These are phyloP conservation scores for Themeda triandra DNA, from an alignment of 176 grass and related monocot species.

Conservation along the genomic window DNA sequence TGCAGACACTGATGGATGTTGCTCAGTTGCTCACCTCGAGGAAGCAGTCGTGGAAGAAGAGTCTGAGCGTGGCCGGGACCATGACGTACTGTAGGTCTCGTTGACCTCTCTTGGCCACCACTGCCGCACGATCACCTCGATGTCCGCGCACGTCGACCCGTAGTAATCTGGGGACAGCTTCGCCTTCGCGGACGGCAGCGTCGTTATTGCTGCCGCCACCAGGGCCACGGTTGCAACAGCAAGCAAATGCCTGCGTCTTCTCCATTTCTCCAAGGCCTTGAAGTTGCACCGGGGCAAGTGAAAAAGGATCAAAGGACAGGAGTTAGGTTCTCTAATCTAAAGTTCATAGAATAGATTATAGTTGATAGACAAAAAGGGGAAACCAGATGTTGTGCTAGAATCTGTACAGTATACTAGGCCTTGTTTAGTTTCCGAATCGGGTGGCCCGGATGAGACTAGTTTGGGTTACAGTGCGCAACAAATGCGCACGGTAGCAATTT, in stretches of 20 bases:
- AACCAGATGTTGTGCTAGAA: no score
- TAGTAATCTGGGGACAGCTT: slow-evolving; percentile 42
- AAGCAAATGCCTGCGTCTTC: slow-evolving; percentile 6
- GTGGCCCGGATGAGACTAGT: no score
- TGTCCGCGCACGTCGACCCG: slow-evolving; percentile 44
- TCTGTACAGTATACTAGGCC: no score
- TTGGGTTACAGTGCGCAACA: no score
- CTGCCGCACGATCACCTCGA: slow-evolving; percentile 48
- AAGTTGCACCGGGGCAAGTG: rapidly evolving
- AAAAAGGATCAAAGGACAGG: no score
- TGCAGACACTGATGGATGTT: background rate
- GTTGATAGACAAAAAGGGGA: no score
- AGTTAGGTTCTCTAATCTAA: no score
- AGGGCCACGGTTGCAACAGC: background rate
- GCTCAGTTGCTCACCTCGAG: slow-evolving; percentile 31
- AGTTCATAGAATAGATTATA: no score
- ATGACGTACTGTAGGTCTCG: slow-evolving; percentile 55
- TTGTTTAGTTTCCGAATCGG: no score
- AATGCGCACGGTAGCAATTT: no score
- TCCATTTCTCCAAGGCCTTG: slow-evolving; percentile 10
- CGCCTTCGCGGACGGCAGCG: background rate
- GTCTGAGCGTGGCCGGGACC: slow-evolving; percentile 49
- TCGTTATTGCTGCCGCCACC: background rate
- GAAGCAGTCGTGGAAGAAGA: slow-evolving; percentile 75
- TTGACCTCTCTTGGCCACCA: slow-evolving; percentile 41